These are phyloP conservation scores for Penicillium sp. DNA, from an alignment of 2,329 filamentous ascomycete genomes.

Conservation along the genomic window DNA sequence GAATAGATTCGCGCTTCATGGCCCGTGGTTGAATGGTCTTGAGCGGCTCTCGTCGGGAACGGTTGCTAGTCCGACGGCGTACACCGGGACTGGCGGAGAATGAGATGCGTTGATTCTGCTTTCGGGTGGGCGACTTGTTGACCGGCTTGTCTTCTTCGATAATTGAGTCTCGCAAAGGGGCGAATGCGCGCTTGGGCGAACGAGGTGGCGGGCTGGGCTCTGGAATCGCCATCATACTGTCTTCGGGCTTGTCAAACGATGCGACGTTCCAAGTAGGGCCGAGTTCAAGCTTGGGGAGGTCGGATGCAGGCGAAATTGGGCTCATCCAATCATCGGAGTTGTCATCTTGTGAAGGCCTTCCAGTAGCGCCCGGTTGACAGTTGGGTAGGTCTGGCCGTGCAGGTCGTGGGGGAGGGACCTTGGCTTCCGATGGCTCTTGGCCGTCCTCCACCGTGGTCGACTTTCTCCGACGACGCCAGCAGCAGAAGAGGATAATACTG, in stretches of 20 bases:
- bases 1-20: conserved; percentile 44
- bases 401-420: conserved; percentile 31
- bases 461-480: conserved; percentile 42
- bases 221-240: conserved; percentile 25
- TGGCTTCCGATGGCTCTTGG: conserved; percentile 29
- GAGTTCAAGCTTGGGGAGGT: conserved; percentile 44
- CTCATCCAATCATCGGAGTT: conserved; percentile 32
- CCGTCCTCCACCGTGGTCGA: conserved; percentile 33
- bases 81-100: conserved; percentile 38
- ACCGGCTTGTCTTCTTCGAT: conserved; percentile 31
- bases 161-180: conserved; percentile 31
- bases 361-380: conserved; percentile 32
- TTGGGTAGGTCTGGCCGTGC: conserved; percentile 32
- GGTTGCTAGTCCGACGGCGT: conserved; percentile 37
- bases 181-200: conserved; percentile 39
- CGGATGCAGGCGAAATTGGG: conserved; percentile 35
- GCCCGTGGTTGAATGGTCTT: conserved; percentile 45
- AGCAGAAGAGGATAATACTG: conserved; percentile 41
- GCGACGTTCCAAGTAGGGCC: conserved; percentile 41
- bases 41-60: conserved; percentile 45
- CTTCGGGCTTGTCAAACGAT: conserved; percentile 33
- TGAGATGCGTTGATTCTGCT: conserved; percentile 39
- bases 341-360: conserved; percentile 30
- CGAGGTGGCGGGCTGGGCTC: conserved; percentile 37
- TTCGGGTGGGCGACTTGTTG: conserved; percentile 29